Conservation (phyloP, 495 filamentous ascomycete species). For the Aspergillus ostianus region DNA sequence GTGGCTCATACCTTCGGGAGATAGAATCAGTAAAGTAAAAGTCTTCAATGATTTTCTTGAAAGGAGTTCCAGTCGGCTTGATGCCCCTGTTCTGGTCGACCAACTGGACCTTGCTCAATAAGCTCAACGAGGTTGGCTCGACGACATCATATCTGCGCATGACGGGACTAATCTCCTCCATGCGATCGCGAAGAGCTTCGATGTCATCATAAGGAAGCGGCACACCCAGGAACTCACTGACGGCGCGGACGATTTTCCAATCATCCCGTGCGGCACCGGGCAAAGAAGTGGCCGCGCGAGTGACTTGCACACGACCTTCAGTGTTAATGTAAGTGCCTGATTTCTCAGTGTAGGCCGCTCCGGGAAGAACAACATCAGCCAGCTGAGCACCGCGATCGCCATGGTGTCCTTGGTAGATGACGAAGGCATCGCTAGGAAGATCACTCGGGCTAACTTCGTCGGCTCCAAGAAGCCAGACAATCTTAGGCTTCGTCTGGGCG, state of each 20-base stretch:
- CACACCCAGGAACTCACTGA: slow-evolving; percentile 82
- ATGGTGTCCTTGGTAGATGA: slow-evolving; percentile 97
- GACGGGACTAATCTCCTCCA: slow-evolving; percentile 90
- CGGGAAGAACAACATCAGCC: slow-evolving; percentile 91
- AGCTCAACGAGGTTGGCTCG: slow-evolving; percentile 67
- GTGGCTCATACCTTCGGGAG: slow-evolving; percentile 70
- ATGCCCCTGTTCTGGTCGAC: slow-evolving; percentile 92
- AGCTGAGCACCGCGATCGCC: slow-evolving; percentile 90
- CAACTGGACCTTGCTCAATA: slow-evolving; percentile 84
- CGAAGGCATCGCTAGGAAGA: slow-evolving; percentile 90
- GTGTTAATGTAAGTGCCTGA: slow-evolving; percentile 96
- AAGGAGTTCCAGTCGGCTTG: slow-evolving; percentile 60
- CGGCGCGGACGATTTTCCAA: slow-evolving; percentile 96
- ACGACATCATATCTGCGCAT: slow-evolving; percentile 87
- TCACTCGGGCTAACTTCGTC: slow-evolving; percentile 80
- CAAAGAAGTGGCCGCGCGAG: slow-evolving; percentile 77
- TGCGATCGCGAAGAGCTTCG: slow-evolving; percentile 79
- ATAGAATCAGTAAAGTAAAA: slow-evolving; percentile 98
- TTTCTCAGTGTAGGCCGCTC: slow-evolving; percentile 96
- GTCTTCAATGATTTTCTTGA: slow-evolving; percentile 85
- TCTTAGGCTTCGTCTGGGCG: slow-evolving; percentile 81
- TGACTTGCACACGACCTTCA: slow-evolving; percentile 92
- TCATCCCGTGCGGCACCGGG: slow-evolving; percentile 90
- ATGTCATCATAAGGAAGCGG: slow-evolving; percentile 92
- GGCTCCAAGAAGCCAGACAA: slow-evolving; percentile 94